Percentiles rank a stretch among this genome's conserved stretches.
These are phyloP conservation scores for Podila minutissima DNA, from an alignment of 192 early-diverging fungal species.

Conservation along the genomic window DNA sequence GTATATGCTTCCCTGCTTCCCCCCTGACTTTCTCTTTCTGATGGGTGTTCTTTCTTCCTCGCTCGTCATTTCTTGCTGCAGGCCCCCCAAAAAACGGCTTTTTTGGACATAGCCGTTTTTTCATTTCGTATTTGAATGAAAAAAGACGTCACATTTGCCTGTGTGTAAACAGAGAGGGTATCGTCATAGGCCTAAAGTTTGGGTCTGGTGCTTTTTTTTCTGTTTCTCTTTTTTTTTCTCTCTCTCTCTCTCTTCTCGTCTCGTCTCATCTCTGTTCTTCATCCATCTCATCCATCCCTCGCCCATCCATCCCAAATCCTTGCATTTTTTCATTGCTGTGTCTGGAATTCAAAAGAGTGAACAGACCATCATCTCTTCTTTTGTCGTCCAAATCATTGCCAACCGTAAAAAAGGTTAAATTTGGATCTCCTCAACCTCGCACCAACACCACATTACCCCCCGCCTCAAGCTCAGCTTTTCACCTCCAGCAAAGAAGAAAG, in stretches of 20 bases:
- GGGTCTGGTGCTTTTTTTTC: constrained; percentile 1
- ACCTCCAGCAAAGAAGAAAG: neutral
- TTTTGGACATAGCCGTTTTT: neutral
- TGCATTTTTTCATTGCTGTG: neutral
- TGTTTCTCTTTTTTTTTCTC: constrained; percentile 1
- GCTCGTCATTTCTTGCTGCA: too few relatives aligned
- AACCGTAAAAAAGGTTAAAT: constrained; percentile 5
- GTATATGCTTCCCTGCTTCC: too few relatives aligned
- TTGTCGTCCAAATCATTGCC: neutral
- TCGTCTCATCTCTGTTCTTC: constrained; percentile 2
- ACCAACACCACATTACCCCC: too few relatives aligned
- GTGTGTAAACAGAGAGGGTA: constrained; percentile 5
- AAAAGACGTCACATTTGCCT: constrained; percentile 3
- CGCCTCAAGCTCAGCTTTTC: constrained; percentile 4
- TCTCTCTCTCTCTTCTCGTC: constrained; percentile 8
- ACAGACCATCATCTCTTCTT: neutral
- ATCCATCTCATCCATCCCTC: neutral
- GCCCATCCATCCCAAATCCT: constrained; percentile 12
- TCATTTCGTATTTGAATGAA: neutral
- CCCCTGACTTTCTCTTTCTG: too few relatives aligned
- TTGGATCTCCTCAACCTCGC: constrained; percentile 3
- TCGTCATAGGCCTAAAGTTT: neutral
- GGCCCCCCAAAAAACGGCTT: neutral
- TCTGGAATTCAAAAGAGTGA: constrained; percentile 1
- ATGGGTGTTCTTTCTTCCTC: too few relatives aligned